A percentile compares a stretch with the other conserved stretches of the same genome.
These are phyloP conservation scores for Skeletonema marinoi DNA, from an alignment of 108 stramenopile species.

Conservation along the genomic window DNA sequence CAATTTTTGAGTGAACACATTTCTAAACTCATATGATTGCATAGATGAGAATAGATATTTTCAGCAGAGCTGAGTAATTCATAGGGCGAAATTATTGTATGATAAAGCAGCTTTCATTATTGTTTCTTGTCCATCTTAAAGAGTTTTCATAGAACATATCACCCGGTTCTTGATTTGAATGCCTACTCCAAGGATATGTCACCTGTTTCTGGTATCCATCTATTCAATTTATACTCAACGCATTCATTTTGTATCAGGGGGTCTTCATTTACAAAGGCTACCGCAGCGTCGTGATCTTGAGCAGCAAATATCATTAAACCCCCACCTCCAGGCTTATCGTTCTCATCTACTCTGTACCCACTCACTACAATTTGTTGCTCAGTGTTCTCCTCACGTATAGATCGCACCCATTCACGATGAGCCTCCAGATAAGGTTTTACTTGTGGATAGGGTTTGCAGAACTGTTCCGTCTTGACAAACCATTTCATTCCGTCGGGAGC, in stretches of 20 bases:
- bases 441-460: constrained; percentile 51
- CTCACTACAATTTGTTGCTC: constrained; percentile 39
- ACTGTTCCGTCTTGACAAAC: constrained; percentile 66
- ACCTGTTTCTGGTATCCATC: constrained; percentile 66
- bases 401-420: constrained; percentile 53
- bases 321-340: constrained; percentile 65
- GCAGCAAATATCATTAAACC: constrained; percentile 66
- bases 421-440: constrained; percentile 56
- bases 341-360: constrained; percentile 59
- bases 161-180: too few relatives aligned
- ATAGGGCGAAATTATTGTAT: too few relatives aligned
- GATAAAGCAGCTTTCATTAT: neutral
- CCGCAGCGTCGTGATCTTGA: constrained; percentile 40
- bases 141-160: too few relatives aligned
- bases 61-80: too few relatives aligned
- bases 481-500: constrained; percentile 52
- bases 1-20: too few relatives aligned
- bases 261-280: constrained; percentile 42
- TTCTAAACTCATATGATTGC: too few relatives aligned
- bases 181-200: constrained; percentile 41
- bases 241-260: constrained; percentile 57
- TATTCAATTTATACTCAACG: constrained; percentile 60
- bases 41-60: too few relatives aligned
- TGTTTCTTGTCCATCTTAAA: too few relatives aligned
- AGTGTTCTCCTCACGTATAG: constrained; percentile 11